Evolutionary conservation across 345 rosid genomes (phyloP).

Genomic region (Acer negundo): DNA sequence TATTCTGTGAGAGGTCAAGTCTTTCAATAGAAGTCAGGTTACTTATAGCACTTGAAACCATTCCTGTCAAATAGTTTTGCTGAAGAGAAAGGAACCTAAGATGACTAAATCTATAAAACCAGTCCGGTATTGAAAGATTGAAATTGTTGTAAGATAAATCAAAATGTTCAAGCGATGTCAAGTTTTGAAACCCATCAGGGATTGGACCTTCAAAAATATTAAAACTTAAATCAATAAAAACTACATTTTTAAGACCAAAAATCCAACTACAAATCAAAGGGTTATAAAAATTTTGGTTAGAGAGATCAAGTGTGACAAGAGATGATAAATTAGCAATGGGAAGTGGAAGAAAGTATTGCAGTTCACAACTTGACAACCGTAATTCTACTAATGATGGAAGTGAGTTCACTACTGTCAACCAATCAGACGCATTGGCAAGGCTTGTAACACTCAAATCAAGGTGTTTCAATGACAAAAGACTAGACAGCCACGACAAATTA

Average conservation of each 20-base stretch:
- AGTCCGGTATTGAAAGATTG: constrained; percentile 9
- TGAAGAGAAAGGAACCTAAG: constrained; percentile 6
- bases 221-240: too few species aligned
- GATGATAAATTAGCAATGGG: neutral
- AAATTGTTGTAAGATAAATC: neutral
- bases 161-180: neutral
- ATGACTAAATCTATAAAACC: neutral
- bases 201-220: neutral
- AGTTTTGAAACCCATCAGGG: neutral
- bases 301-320: neutral
- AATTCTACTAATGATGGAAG: neutral
- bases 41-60: constrained; percentile 1
- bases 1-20: constrained; percentile 8
- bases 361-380: neutral
- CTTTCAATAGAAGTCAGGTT: constrained; percentile 13
- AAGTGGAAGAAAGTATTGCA: neutral
- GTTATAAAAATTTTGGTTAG: neutral
- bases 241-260: neutral
- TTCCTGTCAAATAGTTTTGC: neutral
- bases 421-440: neutral
- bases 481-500: neutral
- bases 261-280: neutral
- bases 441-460: neutral
- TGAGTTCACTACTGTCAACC: neutral
- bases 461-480: too few species aligned